phyloP scores from a whole-genome alignment of 2,329 filamentous ascomycete species.

The Talaromyces sp. region DNA sequence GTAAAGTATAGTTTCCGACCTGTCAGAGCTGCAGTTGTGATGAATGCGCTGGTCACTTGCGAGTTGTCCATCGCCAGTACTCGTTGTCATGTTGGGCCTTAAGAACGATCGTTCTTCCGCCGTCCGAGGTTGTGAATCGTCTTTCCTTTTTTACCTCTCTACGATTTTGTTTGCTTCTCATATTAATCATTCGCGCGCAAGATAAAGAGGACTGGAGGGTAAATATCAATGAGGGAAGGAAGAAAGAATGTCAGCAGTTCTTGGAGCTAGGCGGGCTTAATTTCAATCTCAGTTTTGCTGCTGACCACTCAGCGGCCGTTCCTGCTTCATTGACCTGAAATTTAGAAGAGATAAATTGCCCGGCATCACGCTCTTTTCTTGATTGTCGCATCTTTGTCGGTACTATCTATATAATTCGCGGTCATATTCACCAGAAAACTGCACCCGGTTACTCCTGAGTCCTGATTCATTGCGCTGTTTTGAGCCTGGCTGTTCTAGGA shows the following conservation, averaged over 20 bases:
- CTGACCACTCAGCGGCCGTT: conserved; percentile 1
- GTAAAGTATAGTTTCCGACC: background rate
- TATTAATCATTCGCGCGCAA: background rate
- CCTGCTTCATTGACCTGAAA: conserved; percentile 1
- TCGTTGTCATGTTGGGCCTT: conserved; percentile 5
- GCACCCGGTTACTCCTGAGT: background rate
- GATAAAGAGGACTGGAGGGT: background rate
- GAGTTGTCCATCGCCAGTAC: conserved; percentile 13
- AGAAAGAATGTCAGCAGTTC: background rate
- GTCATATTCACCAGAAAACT: background rate
- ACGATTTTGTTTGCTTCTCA: background rate
- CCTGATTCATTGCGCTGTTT: background rate
- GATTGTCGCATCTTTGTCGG: background rate
- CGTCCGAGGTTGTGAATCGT: background rate
- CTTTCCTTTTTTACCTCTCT: background rate
- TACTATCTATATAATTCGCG: background rate
- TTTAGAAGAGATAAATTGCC: background rate
- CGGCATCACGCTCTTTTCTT: background rate
- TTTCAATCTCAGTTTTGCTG: background rate
- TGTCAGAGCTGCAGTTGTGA: conserved; percentile 18
- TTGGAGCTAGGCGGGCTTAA: conserved; percentile 1
- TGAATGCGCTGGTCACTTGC: conserved; percentile 20
- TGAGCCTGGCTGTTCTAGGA: background rate
- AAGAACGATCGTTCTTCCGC: background rate
- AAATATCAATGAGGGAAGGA: background rate